Percentiles rank a stretch among this genome's conserved stretches.
These are phyloP conservation scores for Prosopis cineraria DNA, from an alignment of 306 rosid genomes.

Conservation along the genomic window DNA sequence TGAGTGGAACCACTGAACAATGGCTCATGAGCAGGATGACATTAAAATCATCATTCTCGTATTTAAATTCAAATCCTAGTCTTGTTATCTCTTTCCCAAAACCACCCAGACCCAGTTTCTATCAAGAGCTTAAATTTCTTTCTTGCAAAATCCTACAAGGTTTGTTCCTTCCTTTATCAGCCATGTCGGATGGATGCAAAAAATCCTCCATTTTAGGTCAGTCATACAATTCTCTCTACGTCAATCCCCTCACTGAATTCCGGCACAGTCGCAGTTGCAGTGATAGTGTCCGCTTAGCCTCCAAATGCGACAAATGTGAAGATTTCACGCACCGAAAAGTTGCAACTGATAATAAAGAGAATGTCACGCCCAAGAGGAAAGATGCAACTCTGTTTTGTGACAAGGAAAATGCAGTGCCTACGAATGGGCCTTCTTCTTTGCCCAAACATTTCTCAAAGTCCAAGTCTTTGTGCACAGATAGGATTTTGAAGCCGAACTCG, in stretches of 20 bases:
- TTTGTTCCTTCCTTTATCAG: background rate
- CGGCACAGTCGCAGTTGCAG: slow-evolving; percentile 71
- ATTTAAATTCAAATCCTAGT: background rate
- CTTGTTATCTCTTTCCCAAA: background rate
- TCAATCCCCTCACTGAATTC: slow-evolving; percentile 57
- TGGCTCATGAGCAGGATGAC: background rate
- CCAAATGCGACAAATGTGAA: slow-evolving; percentile 11
- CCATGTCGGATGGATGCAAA: slow-evolving; percentile 18
- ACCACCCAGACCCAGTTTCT: background rate
- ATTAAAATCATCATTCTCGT: background rate
- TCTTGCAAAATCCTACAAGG: background rate
- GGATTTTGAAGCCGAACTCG: slow-evolving; percentile 64
- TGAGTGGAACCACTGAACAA: background rate
- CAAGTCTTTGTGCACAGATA: slow-evolving; percentile 61
- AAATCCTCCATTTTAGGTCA: slow-evolving; percentile 29
- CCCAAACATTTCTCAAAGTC: slow-evolving; percentile 43
- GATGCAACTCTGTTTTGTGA: slow-evolving; percentile 13
- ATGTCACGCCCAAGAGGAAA: slow-evolving; percentile 39
- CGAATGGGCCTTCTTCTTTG: slow-evolving; percentile 42
- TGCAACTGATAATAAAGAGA: slow-evolving; percentile 40
- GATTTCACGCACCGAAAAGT: background rate
- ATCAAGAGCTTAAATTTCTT: background rate
- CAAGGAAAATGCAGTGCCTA: slow-evolving; percentile 55
- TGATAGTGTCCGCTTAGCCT: slow-evolving; percentile 40
- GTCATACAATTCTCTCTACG: slow-evolving; percentile 53